Conservation (phyloP, 78 protist species). For the Pigoraptor vietnamica region DNA sequence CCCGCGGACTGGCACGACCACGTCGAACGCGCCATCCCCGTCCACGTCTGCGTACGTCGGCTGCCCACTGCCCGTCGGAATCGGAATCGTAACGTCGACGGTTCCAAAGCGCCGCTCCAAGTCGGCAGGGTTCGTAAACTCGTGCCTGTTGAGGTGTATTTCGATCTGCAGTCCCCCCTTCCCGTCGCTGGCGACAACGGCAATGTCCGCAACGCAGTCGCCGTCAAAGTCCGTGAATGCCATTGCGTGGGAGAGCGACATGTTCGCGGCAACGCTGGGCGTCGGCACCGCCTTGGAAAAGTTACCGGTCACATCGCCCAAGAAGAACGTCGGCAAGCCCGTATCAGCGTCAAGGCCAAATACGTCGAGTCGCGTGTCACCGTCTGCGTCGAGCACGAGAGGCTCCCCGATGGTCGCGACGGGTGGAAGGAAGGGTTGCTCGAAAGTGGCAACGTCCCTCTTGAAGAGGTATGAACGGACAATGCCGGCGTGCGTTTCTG, state of each 20-base stretch:
- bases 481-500: neutral
- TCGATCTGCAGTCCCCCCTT: neutral
- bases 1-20: neutral
- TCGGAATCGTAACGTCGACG: neutral
- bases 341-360: neutral
- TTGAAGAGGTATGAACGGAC: neutral
- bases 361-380: neutral
- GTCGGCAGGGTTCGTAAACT: too few relatives aligned
- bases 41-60: neutral
- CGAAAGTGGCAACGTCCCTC: neutral
- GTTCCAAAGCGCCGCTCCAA: neutral
- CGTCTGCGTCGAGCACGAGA: neutral
- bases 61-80: neutral
- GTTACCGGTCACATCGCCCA: neutral
- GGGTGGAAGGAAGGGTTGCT: neutral
- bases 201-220: neutral
- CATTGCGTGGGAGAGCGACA: neutral
- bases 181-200: neutral
- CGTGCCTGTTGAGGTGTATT: neutral
- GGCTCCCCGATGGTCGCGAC: neutral
- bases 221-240: neutral
- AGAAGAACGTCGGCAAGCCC: neutral
- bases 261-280: neutral
- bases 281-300: neutral
- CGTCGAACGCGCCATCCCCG: neutral